Base-by-base conservation (phyloP, 768 basidiomycete genomes). In the Stropharia rugosoannulata region DNA sequence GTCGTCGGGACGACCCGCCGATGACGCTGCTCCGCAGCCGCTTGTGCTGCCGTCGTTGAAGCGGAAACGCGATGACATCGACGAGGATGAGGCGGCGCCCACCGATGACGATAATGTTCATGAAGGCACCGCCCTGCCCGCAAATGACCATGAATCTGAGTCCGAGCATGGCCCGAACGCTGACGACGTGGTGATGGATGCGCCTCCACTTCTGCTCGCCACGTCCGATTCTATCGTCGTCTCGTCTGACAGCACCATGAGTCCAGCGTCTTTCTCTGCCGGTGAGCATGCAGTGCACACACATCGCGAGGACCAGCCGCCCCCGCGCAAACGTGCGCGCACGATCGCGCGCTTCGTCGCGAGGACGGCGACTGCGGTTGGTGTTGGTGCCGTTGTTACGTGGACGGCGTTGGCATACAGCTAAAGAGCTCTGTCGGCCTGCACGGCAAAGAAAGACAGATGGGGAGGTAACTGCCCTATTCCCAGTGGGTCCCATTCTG, bases 351-450 rank as follows among this genome's bases (percentile, higher is more conserved):
- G 70, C 32, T 72, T 75, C 4, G 70, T 83, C 36, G 78, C 74
- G 38, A 82, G 82, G 44, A 89, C 87, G 5, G 81, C 83, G 6
- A 80, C 84, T 3, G 83, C 81, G 15, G 79, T 85, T 32, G 79
- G 81, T 0, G 68, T 90, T 39, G 89, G 89, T 22, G 89, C 87
- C 12, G 83, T 85, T 11, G 84, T 82, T 3, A 79, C 88, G 2
- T 90, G 89, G 89, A 81, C 84, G 15, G 86, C 86, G 22, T 68
- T 91, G 55, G 89, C 89, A 0, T 90, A 85, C 68, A 65, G 67
- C 52, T 68, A 25, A 32, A 42, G 11, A 12, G 45, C 22, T 22
- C 5, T 42, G 22, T n/a, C n/a, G 9, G 6, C 5, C 29, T 32
- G 29, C 29, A 7, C 5, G 29, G 29, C 9, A 32, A 32, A 32